Percentiles rank a stretch among this genome's conserved stretches.
Conservation (phyloP, 495 filamentous ascomycete genomes). For the Penicillium manginii region DNA sequence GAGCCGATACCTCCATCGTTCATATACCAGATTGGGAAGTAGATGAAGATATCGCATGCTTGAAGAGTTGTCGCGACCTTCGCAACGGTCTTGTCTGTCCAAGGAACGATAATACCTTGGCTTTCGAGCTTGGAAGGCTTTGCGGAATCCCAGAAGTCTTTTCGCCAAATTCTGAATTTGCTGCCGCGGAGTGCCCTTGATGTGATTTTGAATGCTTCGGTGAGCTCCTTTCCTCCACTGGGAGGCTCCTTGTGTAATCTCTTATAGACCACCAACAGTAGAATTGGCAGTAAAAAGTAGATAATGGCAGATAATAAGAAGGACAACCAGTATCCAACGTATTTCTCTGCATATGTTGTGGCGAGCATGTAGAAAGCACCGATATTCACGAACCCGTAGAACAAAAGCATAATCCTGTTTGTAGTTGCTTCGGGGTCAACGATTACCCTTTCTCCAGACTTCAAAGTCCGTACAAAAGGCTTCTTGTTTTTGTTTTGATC, state of each 20-base stretch:
- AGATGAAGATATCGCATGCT: conserved; percentile 58
- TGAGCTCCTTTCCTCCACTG: conserved; percentile 52
- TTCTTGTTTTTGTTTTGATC: conserved; percentile 39
- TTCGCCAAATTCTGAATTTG: conserved; percentile 58
- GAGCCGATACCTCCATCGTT: conserved; percentile 50
- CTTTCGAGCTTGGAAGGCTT: conserved; percentile 61
- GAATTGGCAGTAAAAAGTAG: conserved; percentile 56
- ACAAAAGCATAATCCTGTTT: conserved; percentile 39
- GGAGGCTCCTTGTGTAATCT: conserved; percentile 53
- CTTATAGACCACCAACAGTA: conserved; percentile 53
- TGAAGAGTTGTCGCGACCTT: conserved; percentile 29
- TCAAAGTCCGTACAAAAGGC: conserved; percentile 35
- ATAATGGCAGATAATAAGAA: conserved; percentile 46
- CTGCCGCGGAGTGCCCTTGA: conserved; percentile 56
- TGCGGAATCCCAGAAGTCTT: conserved; percentile 66
- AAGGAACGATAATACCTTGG: conserved; percentile 46
- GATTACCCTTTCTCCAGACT: conserved; percentile 45
- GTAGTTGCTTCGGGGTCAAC: conserved; percentile 41
- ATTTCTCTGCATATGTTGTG: conserved; percentile 45
- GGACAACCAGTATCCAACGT: conserved; percentile 41
- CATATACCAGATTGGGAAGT: conserved; percentile 54
- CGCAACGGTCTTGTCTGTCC: conserved; percentile 52
- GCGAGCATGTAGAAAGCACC: conserved; percentile 41
- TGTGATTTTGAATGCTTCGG: conserved; percentile 59
- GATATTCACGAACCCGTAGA: conserved; percentile 44